Evolutionary conservation across 2,329 filamentous ascomycete genomes (phyloP).

Genomic region (Sclerotinia minor): DNA sequence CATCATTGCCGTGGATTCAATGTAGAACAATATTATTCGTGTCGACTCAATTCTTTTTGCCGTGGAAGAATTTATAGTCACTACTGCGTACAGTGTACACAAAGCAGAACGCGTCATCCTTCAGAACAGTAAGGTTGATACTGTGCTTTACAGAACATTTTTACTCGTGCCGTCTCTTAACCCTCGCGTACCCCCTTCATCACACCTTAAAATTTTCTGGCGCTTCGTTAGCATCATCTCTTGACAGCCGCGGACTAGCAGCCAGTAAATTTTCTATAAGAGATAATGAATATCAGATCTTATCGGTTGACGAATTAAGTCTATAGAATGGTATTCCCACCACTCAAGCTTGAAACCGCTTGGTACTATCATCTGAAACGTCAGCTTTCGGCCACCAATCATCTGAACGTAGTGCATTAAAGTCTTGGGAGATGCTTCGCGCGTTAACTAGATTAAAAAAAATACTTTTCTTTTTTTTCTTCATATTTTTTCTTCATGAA

Average conservation of each 20-base stretch:
- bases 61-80: neutral
- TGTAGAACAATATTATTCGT: conserved; percentile 5
- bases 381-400: conserved; percentile 16
- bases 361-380: conserved; percentile 10
- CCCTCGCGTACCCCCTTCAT: conserved; percentile 8
- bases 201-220: neutral
- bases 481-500: neutral
- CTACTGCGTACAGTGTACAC: neutral
- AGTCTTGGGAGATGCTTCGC: conserved; percentile 4
- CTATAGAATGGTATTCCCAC: neutral
- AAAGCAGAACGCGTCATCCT: conserved; percentile 5
- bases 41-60: conserved; percentile 5
- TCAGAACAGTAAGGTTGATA: neutral
- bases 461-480: neutral
- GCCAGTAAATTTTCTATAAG: neutral
- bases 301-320: conserved; percentile 11
- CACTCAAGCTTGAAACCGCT: conserved; percentile 12
- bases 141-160: neutral
- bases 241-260: neutral
- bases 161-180: neutral
- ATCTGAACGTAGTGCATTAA: neutral
- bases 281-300: neutral
- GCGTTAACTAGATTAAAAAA: neutral
- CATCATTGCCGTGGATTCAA: neutral
- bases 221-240: neutral